Evolutionary conservation across 106 monocot genomes (phyloP), one percentile per base, ranked within the genome.

Genomic region (Allium cepa): DNA sequence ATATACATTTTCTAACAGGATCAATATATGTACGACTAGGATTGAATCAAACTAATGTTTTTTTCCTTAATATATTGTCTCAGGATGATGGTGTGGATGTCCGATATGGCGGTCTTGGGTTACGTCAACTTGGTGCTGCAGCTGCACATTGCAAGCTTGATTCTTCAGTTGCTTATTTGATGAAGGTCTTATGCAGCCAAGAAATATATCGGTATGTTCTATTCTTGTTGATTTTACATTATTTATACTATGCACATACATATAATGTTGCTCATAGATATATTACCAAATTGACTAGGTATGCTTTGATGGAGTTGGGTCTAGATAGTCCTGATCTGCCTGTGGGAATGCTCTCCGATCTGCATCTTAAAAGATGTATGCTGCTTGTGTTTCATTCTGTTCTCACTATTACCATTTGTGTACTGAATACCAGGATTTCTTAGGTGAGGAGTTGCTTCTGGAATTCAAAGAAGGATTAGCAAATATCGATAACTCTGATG

Each of bases 151-250:
- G 87, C 75, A 87, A 85, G 57, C 78, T 92, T 26, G 84, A 87
- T 0, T 77, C 91, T 9, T 18, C 62, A 49, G 84, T 87, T 28
- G 65, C 79, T 10, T 83, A 82, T 8, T 77, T 91, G 16, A 73
- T 91, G 87, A 87, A 87, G 60, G 64, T 87, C 5, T 46, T 92
- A 36, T 92, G 91, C 58, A 78, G 84, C 71, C 91, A 92, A 69
- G 91, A 80, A 58, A 85, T 87, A 2, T 92, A 85, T 73, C 84
- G 69, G 91, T 82, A 66, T 8, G 46, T 46, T 50, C 36, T 49
- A 18, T 26, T 26, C 60, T 60, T 26, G 1, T 60, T 10, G 9
- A 9, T 7, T 55, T 8, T 55, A 12, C 15, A 15, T 55, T 6
- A 8, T 55, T 8, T 55, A 55, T 55, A 55, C 15, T 3, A 85